A percentile compares a stretch with the other conserved stretches of the same genome.
phyloP scores from a whole-genome alignment of 352 stramenopile species.

The Pythium graminicola region DNA sequence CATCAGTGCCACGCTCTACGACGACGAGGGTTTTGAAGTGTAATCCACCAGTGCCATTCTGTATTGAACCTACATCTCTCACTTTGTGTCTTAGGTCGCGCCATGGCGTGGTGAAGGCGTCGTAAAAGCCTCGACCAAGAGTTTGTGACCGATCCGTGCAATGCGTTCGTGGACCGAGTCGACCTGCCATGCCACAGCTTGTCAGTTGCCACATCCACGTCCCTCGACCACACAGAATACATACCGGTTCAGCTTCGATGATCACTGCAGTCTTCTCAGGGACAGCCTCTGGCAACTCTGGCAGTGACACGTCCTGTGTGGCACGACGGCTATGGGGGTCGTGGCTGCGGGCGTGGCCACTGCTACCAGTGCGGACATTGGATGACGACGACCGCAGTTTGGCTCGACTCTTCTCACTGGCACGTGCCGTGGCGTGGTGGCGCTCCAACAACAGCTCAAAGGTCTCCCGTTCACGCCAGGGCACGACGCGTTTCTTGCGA shows the following conservation, averaged over 20 bases:
- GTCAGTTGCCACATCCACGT: background rate
- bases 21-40: slow-evolving; percentile 25
- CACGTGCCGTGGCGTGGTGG: slow-evolving; percentile 33
- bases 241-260: too few species aligned
- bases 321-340: too few species aligned
- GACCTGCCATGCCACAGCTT: slow-evolving; percentile 2
- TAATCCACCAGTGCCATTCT: background rate
- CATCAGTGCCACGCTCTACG: slow-evolving; percentile 19
- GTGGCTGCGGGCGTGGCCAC: too few species aligned
- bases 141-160: slow-evolving; percentile 61
- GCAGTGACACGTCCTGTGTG: too few species aligned
- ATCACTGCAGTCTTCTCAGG: too few species aligned
- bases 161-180: slow-evolving; percentile 47
- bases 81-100: slow-evolving; percentile 1
- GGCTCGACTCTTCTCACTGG: slow-evolving; percentile 20
- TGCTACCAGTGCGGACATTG: too few species aligned
- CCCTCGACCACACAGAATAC: too few species aligned
- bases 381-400: too few species aligned
- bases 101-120: background rate
- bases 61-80: too few species aligned
- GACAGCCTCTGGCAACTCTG: too few species aligned
- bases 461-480: slow-evolving; percentile 39
- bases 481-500: slow-evolving; percentile 37
- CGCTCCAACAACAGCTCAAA: slow-evolving; percentile 53
- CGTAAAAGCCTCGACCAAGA: slow-evolving; percentile 58